Conservation (phyloP, 352 stramenopile species). For the Phytophthora lateralis region DNA sequence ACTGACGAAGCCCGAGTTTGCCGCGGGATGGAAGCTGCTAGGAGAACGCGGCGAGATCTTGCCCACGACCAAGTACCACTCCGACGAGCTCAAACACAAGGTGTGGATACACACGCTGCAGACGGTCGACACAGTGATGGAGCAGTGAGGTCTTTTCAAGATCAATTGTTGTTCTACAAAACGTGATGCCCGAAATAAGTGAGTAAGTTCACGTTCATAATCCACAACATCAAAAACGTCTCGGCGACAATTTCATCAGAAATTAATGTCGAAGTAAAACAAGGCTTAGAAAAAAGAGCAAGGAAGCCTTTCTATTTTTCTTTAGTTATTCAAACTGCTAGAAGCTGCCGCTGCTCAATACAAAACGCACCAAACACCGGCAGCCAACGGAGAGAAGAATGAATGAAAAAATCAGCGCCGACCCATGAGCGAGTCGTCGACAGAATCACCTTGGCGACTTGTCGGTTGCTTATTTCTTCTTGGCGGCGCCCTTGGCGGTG, state of each 20-base stretch:
- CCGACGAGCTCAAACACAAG: constrained; percentile 26
- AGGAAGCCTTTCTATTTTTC: constrained; percentile 49
- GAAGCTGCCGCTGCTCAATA: constrained; percentile 27
- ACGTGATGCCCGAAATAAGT: too few relatives aligned
- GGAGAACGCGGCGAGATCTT: constrained; percentile 21
- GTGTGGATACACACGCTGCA: constrained; percentile 37
- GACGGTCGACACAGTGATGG: constrained; percentile 30
- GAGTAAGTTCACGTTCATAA: too few relatives aligned
- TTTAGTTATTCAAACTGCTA: constrained; percentile 49
- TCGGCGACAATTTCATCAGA: too few relatives aligned
- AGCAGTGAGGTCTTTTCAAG: constrained; percentile 12
- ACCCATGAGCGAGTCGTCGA: constrained; percentile 21
- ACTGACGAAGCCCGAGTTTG: constrained; percentile 30
- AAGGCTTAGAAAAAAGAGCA: constrained; percentile 28
- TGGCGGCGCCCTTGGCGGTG: constrained; percentile 9
- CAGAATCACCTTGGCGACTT: constrained; percentile 31
- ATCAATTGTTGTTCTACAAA: too few relatives aligned
- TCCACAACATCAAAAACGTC: too few relatives aligned
- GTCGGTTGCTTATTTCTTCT: constrained; percentile 24
- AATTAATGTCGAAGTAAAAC: too few relatives aligned
- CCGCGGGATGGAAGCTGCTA: constrained; percentile 31
- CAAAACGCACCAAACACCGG: constrained; percentile 30
- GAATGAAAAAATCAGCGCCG: constrained; percentile 20
- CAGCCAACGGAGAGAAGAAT: constrained; percentile 37
- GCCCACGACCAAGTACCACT: constrained; percentile 37